These are phyloP conservation scores for Ormosia emarginata DNA, from an alignment of 306 rosid genomes.

Conservation along the genomic window DNA sequence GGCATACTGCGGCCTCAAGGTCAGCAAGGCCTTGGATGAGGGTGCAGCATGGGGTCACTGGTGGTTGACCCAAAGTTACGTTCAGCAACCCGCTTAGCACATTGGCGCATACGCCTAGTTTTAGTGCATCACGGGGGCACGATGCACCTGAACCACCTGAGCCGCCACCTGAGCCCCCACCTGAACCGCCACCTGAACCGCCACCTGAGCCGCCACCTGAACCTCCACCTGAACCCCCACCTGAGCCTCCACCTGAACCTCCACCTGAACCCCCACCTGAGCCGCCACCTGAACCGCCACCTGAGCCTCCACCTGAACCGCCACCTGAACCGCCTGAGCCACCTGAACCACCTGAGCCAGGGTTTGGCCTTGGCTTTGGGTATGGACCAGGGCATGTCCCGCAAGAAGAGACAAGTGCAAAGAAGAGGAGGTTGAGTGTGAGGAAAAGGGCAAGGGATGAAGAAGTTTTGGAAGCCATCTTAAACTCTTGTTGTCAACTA, in stretches of 20 bases:
- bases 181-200: neutral
- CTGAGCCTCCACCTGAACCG: neutral
- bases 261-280: neutral
- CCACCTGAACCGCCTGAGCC: neutral
- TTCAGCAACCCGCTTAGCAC: slow-evolving; percentile 56
- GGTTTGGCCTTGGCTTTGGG: slow-evolving; percentile 10
- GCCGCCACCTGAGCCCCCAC: neutral
- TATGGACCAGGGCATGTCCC: slow-evolving; percentile 28
- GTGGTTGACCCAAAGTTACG: slow-evolving; percentile 50
- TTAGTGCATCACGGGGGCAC: slow-evolving; percentile 65
- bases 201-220: neutral
- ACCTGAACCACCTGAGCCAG: neutral
- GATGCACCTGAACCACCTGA: neutral
- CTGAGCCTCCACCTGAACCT: neutral
- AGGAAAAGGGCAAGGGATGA: slow-evolving; percentile 68
- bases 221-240: neutral
- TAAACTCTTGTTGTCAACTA: slow-evolving; percentile 6
- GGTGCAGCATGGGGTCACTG: slow-evolving; percentile 61
- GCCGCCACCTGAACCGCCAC: neutral
- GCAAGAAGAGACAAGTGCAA: slow-evolving; percentile 56
- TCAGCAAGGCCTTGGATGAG: slow-evolving; percentile 68
- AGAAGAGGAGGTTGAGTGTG: slow-evolving; percentile 64
- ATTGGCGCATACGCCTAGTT: slow-evolving; percentile 61
- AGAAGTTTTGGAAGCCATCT: slow-evolving; percentile 58
- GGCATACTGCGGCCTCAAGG: slow-evolving; percentile 73